These are phyloP conservation scores for Candida tetrigidarum DNA, from an alignment of 1,139 yeast genomes.

Conservation along the genomic window DNA sequence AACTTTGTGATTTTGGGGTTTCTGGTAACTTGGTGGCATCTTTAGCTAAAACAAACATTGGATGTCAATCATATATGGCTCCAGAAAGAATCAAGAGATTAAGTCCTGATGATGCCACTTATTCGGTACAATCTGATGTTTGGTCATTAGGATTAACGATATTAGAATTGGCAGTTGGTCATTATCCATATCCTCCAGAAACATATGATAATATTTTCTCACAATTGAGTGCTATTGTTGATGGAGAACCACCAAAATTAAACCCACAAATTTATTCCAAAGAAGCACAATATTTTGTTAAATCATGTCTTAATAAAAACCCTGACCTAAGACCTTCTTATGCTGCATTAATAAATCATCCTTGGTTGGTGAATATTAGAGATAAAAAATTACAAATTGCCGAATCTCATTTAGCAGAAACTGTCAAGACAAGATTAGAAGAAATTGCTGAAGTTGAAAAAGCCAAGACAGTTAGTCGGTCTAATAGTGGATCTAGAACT, in stretches of 20 bases:
- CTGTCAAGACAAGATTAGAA: constrained; percentile 37
- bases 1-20: constrained; percentile 96
- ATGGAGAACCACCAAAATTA: constrained; percentile 90
- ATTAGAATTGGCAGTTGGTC: constrained; percentile 87
- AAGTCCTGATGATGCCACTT: constrained; percentile 70
- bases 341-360: constrained; percentile 71
- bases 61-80: constrained; percentile 99
- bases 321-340: constrained; percentile 88
- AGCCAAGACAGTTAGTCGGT: constrained; percentile 14
- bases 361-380: constrained; percentile 70
- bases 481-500: constrained; percentile 19
- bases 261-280: constrained; percentile 56
- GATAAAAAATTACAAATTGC: constrained; percentile 24
- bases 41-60: constrained; percentile 93
- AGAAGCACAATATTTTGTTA: constrained; percentile 85
- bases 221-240: constrained; percentile 94
- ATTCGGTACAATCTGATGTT: constrained; percentile 93
- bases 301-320: constrained; percentile 75
- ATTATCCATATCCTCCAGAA: constrained; percentile 95
- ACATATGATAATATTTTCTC: constrained; percentile 89
- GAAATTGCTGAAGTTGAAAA: constrained; percentile 31
- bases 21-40: constrained; percentile 96
- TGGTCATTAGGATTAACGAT: constrained; percentile 95
- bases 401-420: constrained; percentile 47
- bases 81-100: constrained; percentile 86